Base-by-base conservation (phyloP, 2,329 filamentous ascomycete species). In the Neofusicoccum laricinum region DNA sequence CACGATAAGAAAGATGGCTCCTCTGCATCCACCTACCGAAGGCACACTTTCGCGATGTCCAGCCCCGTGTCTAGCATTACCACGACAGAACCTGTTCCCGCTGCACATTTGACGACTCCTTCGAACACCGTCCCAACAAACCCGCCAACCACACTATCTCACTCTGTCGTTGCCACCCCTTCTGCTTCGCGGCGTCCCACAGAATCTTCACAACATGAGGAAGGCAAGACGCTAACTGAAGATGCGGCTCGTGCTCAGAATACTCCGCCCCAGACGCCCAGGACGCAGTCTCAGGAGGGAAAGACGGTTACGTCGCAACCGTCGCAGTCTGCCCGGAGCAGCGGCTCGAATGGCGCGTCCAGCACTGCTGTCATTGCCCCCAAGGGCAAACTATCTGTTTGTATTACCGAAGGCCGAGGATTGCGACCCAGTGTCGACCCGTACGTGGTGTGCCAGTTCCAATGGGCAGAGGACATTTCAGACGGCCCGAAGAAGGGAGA, bases 391-490 rank as follows among this genome's bases (percentile, higher is more conserved):
- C 83, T 99, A 64, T 91, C 89, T 38, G 91, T 99, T 71, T 93
- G 91, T 74, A 95, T 99, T 63, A 84, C 88, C 58, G 92, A 97
- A 76, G 95, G 90, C 53, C 86, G 92, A 71, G 92, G 91, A 10
- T 80, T 99, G 61, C 86, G 90, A 66, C 91, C 88, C 65, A 92
- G 92, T 73, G 87, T 88, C 65, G 92, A 97, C 72, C 95, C 95
- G 1, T 99, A 99, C 72, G 92, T 97, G 61, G 93, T 99, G 11
- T 96, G 91, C 65, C 93, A 97, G 30, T 99, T 98, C 73, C 95
- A 99, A 76, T 91, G 92, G 76, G 97, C 94, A 73, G 95, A 99
- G 77, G 90, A 96, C 71, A 97, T 99, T 64, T 98, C 95, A 0
- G 90, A 91, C 64, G 92, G 92, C 2, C 91, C 93, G 12, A 86